Base-by-base conservation (phyloP, 257 asterid species). In the Solanum chmielewskii region DNA sequence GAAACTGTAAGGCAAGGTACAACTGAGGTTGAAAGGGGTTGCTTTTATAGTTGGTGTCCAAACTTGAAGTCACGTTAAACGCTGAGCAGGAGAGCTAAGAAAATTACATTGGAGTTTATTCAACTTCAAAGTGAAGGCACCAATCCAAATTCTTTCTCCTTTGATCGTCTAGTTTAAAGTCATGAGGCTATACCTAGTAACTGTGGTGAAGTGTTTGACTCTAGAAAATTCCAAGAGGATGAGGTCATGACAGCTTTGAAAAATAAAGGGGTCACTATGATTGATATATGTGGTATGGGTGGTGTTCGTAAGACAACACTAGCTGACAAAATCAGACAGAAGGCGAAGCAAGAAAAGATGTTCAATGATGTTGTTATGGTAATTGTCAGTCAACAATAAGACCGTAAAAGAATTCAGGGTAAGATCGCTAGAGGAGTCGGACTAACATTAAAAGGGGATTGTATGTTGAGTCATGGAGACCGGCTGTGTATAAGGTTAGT, bases 231-330 rank as follows among this genome's bases (percentile, higher is more conserved):
- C 2, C 42, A 13, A 3, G 47, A 44, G 84, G 69, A 82, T 4
- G 77, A 59, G 47, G 69, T 89, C 69, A 83, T 89, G 37, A 64
- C 21, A 31, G 83, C 85, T 70, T 80, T 89, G 13, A 37, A 49
- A 52, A 78, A 89, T 44, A 39, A 47, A 1, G 14, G 45, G 2
- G 42, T 83, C 8, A 21, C 52, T 31, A 64, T 25, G 16, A 10
- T 89, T 45, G 91, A 87, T 13, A 47, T 89, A 35, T 89, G 87
- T 31, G 90, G 90, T 11, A 31, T 86, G 87, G 42, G n/a, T 25
- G 90, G 89, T 31, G 87, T 89, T 1, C 87, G 90, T 7, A 89
- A 86, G 18, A 83, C 89, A 4, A 83, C 52, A 23, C 18, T 89
- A 42, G 81, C 52, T 11, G 11, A 62, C 1, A 75, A 83, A 73